Conservation (phyloP, 2,329 filamentous ascomycete genomes). For the Neopestalotiopsis clavispora region DNA sequence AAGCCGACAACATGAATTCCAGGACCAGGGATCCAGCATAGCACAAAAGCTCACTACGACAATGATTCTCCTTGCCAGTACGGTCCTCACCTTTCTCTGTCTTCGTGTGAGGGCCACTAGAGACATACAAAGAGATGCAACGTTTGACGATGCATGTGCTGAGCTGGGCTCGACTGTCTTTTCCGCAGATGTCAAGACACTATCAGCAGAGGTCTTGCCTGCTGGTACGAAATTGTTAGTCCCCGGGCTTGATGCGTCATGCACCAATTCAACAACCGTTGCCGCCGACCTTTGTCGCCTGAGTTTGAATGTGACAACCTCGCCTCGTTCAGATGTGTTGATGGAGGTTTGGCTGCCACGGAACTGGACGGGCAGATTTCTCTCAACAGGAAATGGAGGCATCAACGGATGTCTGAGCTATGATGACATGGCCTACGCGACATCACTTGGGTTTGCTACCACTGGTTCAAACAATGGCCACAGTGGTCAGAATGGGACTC, state of each 20-base stretch:
- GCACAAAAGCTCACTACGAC: neutral
- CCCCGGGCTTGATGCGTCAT: constrained; percentile 31
- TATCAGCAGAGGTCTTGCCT: constrained; percentile 13
- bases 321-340: constrained; percentile 43
- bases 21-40: neutral
- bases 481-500: constrained; percentile 13
- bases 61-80: constrained; percentile 1
- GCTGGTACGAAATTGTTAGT: constrained; percentile 13
- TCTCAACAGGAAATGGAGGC: constrained; percentile 37
- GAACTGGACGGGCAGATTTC: constrained; percentile 48
- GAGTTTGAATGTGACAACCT: constrained; percentile 32
- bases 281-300: constrained; percentile 33
- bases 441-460: constrained; percentile 23
- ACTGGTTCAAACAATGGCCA: constrained; percentile 21
- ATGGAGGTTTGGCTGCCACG: constrained; percentile 49
- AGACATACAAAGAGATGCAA: neutral
- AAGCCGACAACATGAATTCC: neutral
- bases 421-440: constrained; percentile 49
- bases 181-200: constrained; percentile 2
- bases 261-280: constrained; percentile 25
- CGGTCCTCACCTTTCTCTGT: neutral
- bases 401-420: constrained; percentile 20
- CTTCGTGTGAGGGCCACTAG: neutral
- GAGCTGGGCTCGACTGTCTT: neutral
- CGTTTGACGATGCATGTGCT: neutral